A percentile compares a stretch with the other conserved stretches of the same genome.
Conservation (phyloP, 352 stramenopile species). For the Globisporangium yorkense region DNA sequence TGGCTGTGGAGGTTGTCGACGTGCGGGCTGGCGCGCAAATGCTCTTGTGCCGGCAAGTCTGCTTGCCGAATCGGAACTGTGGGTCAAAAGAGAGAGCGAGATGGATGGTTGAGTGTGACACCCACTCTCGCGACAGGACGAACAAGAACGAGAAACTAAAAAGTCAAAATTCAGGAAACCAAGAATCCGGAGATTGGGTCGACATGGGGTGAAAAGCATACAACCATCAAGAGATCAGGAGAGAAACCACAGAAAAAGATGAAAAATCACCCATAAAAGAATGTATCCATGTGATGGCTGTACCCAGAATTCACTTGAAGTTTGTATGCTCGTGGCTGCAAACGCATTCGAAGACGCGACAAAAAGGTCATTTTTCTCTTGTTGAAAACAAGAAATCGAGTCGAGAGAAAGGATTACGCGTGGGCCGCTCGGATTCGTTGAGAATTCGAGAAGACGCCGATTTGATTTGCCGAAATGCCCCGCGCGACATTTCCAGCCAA, state of each 20-base stretch:
- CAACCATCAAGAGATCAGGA: not conserved
- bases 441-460: not conserved
- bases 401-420: not conserved
- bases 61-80: not conserved
- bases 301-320: not conserved
- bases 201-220: not conserved
- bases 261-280: not conserved
- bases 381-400: not conserved
- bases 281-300: not conserved
- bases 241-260: not conserved
- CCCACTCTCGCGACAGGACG: not conserved
- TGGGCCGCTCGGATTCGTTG: not conserved
- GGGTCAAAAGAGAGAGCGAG: not conserved
- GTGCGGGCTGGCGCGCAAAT: slow-evolving; percentile 2
- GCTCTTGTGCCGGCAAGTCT: not conserved
- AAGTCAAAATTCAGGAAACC: not conserved
- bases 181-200: not conserved
- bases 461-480: not conserved
- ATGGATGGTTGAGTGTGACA: not conserved
- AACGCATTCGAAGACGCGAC: not conserved
- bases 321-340: not conserved
- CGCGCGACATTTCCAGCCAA: not conserved
- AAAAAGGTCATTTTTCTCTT: not conserved
- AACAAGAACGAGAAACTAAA: not conserved
- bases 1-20: not conserved